These are phyloP conservation scores for Houttuynia cordata DNA, from an alignment of 164 flowering plant species.

Conservation along the genomic window DNA sequence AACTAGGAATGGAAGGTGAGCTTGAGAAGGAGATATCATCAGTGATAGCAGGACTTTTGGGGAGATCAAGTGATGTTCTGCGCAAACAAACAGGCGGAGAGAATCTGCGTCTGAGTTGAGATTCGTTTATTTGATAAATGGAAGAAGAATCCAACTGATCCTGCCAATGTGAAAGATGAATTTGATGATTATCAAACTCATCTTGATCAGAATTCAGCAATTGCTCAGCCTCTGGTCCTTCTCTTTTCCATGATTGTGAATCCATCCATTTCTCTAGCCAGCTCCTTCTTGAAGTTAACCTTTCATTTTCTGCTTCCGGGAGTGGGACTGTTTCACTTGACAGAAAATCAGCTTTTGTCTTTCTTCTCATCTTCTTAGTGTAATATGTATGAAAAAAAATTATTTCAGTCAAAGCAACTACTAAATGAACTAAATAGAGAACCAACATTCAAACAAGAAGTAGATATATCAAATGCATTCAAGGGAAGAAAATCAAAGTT, in stretches of 20 bases:
- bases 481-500: neutral
- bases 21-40: constrained; percentile 25
- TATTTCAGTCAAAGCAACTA: no score
- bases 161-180: constrained; percentile 17
- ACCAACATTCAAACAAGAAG: no score
- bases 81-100: constrained; percentile 17
- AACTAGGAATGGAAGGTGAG: constrained; percentile 47
- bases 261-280: constrained; percentile 78
- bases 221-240: constrained; percentile 14
- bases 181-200: neutral
- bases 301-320: constrained; percentile 29
- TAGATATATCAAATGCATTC: neutral
- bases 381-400: no score
- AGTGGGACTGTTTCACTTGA: constrained; percentile 6
- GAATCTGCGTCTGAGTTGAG: constrained; percentile 15
- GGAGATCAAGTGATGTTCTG: constrained; percentile 24
- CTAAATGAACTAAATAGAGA: no score
- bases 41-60: constrained; percentile 10
- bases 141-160: constrained; percentile 11
- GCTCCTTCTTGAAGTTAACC: constrained; percentile 26
- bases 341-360: neutral
- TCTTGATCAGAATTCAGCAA: neutral
- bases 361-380: neutral
- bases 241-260: constrained; percentile 32
- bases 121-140: constrained; percentile 13